Base-by-base conservation (phyloP, 495 filamentous ascomycete genomes). In the Penicillium soppii region DNA sequence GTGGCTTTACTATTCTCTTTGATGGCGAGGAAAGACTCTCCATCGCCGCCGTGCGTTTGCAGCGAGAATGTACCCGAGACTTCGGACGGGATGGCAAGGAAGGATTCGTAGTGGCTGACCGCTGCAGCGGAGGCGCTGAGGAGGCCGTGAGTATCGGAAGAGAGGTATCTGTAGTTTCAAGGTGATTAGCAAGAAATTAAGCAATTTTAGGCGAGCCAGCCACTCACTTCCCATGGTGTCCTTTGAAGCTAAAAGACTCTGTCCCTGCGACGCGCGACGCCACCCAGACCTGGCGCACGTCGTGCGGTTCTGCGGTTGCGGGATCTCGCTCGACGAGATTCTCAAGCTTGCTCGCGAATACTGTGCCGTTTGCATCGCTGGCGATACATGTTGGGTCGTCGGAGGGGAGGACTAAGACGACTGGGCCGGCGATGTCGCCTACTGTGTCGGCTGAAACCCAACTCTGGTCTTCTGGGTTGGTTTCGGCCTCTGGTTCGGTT, bases 231-330 rank as follows among this genome's bases (percentile, higher is more conserved):
- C 92, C 92, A 73, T 94, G 85, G 67, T 90, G 84, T 0, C 87
- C 86, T 70, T 96, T 96, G 65, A 98, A 89, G 50, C 86, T 88
- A 58, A 86, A 84, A 20, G 69, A 75, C 52, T 95, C 90, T 8
- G 85, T 90, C 4, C 94, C 94, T 4, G 89, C 85, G 15, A 96
- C 85, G 51, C 77, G 76, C 54, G 88, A 95, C 45, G 89, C 92
- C 47, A 97, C 80, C 91, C 91, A 97, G 16, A 98, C 94, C 71
- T 97, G 91, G 53, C 92, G 76, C 17, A 97, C 89, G 67, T 96
- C 90, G 59, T 96, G 91, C 39, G 94, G 94, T 69, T 97, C 94
- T 26, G 92, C 90, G 4, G 83, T 95, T 13, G 72, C 52, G 4
- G 88, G 82, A 69, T 92, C 85, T 17, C 77, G 83, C 46, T 94